Base-by-base conservation (phyloP, 495 filamentous ascomycete genomes). In the Penicillium soppii region DNA sequence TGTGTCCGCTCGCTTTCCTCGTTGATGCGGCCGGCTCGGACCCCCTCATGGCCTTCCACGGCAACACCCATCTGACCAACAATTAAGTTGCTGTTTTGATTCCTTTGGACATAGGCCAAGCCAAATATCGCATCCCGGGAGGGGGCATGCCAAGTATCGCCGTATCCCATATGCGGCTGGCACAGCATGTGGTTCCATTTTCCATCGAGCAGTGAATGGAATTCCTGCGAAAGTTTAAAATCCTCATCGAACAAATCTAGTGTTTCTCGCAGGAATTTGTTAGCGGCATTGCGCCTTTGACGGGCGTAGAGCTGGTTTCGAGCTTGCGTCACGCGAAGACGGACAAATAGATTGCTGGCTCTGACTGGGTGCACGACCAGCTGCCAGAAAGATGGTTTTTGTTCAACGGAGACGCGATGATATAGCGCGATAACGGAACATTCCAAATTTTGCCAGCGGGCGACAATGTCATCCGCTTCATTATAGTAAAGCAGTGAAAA, bases 101-200 rank as follows among this genome's bases (percentile, higher is more conserved):
- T 6, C 23, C 52, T 37, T 37, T 62, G 59, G 3, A 62, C 54
- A 37, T 62, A 62, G 9, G 55, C 51, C 4, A 62, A 29, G 3
- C 59, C 59, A 27, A 58, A 58, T 6, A 62, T 62, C 9, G 56
- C 56, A 29, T 62, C 56, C 1, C 59, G 38, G 5, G 47, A 62
- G 32, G 59, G 59, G 3, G 59, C 59, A 44, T 62, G 59, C 59
- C 59, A 62, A 6, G 56, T 59, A 63, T 77, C 74, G 12, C 69
- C 59, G 47, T 80, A 80, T 2, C 79, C 74, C 37, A 78, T 51
- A 50, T 82, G 78, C 4, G 77, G 70, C 51, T 82, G 78, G 55
- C 87, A 83, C 66, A 89, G 81, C 65, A 91, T 84, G 63, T 86
- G 81, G 61, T 78, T 81, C 87, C 87, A 91, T 67, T 89, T 90